Percentiles rank a stretch among this genome's conserved stretches.
Conservation (phyloP, 1,139 yeast species). For the Kodamaea anthophila region DNA sequence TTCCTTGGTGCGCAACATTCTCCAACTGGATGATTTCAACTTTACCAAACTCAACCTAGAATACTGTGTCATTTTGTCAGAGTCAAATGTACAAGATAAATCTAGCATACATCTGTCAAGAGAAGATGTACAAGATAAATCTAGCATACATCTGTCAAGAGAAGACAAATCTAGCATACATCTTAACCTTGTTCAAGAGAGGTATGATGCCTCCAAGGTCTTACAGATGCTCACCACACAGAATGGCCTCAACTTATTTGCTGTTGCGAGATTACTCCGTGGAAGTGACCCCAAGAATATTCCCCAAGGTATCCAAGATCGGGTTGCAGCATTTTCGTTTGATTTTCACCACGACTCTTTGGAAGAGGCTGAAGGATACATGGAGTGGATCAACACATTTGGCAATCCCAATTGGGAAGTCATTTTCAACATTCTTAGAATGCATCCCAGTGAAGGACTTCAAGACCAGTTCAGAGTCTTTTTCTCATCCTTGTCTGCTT, state of each 20-base stretch:
- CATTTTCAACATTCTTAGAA: slow-evolving; percentile 15
- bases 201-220: background rate
- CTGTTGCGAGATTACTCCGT: slow-evolving; percentile 18
- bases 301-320: too few relatives aligned
- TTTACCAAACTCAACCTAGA: slow-evolving; percentile 24
- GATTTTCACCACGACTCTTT: slow-evolving; percentile 25
- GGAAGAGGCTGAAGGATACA: slow-evolving; percentile 29
- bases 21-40: slow-evolving; percentile 27
- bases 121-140: too few relatives aligned
- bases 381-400: slow-evolving; percentile 14
- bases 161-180: too few relatives aligned
- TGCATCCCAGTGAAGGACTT: slow-evolving; percentile 12
- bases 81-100: too few relatives aligned
- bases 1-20: slow-evolving; percentile 19
- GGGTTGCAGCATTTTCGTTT: too few relatives aligned
- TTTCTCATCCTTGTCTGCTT: slow-evolving; percentile 11
- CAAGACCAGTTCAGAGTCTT: slow-evolving; percentile 20
- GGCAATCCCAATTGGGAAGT: slow-evolving; percentile 13
- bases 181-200: too few relatives aligned
- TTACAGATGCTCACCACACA: background rate
- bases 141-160: too few relatives aligned
- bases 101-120: too few relatives aligned
- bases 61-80: slow-evolving; percentile 7
- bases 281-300: background rate
- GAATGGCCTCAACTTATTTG: slow-evolving; percentile 10